Conservation (phyloP, 1,139 yeast genomes). For the Pichiaceae sp. region DNA sequence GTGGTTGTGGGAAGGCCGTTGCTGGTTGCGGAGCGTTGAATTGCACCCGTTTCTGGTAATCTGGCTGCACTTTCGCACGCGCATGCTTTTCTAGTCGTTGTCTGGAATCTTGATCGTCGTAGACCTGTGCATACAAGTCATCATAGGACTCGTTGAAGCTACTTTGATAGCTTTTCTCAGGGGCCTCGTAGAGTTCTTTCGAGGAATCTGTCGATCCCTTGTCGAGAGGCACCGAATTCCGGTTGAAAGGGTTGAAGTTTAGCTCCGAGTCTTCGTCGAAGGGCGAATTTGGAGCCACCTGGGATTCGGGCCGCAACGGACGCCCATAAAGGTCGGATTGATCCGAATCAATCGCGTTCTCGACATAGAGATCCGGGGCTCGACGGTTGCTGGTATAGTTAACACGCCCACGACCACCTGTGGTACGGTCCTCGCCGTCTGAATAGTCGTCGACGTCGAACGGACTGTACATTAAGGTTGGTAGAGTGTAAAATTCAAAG, state of each 20-base stretch:
- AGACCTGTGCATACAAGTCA: background rate
- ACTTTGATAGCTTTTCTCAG: background rate
- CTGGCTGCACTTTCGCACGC: background rate
- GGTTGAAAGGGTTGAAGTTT: background rate
- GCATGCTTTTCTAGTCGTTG: background rate
- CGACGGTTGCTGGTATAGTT: background rate
- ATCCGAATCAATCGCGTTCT: too few relatives aligned
- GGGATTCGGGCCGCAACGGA: too few relatives aligned
- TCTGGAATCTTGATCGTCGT: background rate
- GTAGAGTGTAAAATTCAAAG: background rate
- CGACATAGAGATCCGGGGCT: background rate
- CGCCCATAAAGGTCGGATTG: too few relatives aligned
- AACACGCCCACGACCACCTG: background rate
- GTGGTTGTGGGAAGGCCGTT: background rate
- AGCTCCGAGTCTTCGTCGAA: background rate
- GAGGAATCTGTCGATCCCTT: background rate
- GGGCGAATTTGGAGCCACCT: background rate
- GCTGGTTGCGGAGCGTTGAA: background rate
- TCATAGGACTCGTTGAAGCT: background rate
- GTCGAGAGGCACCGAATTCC: background rate
- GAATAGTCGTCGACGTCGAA: slow-evolving; percentile 6
- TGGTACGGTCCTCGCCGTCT: slow-evolving; percentile 1
- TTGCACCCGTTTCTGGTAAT: background rate
- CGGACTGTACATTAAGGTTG: slow-evolving; percentile 3
- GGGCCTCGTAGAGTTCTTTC: background rate